Evolutionary conservation across 2,329 filamentous ascomycete genomes (phyloP).

Genomic region (Cryphonectria parasitica): DNA sequence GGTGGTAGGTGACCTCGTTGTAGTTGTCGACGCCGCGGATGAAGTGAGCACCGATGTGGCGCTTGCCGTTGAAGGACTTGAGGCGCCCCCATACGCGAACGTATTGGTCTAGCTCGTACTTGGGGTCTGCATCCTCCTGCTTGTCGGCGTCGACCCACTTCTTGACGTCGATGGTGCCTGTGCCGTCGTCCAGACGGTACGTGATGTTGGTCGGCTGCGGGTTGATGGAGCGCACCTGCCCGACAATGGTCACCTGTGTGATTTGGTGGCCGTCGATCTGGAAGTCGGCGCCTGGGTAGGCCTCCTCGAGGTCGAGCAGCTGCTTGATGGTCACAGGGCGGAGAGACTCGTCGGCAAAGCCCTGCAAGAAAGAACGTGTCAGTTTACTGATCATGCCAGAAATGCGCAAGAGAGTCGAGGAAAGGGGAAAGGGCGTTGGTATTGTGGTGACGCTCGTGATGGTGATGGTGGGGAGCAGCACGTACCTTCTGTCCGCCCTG

Average conservation of each 20-base stretch:
- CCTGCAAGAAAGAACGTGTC: constrained; percentile 40
- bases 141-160: constrained; percentile 76
- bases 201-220: constrained; percentile 90
- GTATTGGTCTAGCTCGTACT: constrained; percentile 74
- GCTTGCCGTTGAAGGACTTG: constrained; percentile 82
- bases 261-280: constrained; percentile 78
- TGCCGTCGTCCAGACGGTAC: constrained; percentile 94
- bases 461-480: no score
- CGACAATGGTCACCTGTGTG: constrained; percentile 81
- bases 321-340: constrained; percentile 97
- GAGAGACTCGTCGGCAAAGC: constrained; percentile 80
- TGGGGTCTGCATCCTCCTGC: constrained; percentile 50
- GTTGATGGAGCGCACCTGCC: constrained; percentile 85
- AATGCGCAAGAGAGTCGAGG: not conserved
- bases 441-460: not conserved
- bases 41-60: constrained; percentile 78
- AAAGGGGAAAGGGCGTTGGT: not conserved
- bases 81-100: constrained; percentile 85
- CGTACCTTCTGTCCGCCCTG: constrained; percentile 35
- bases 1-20: constrained; percentile 92
- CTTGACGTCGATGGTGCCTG: constrained; percentile 88
- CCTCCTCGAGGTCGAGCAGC: constrained; percentile 79
- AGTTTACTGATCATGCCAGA: not conserved
- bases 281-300: constrained; percentile 74
- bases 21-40: constrained; percentile 80